Evolutionary conservation across 208 protist species (phyloP).

Genomic region (Vickermania ingenoplastis): DNA sequence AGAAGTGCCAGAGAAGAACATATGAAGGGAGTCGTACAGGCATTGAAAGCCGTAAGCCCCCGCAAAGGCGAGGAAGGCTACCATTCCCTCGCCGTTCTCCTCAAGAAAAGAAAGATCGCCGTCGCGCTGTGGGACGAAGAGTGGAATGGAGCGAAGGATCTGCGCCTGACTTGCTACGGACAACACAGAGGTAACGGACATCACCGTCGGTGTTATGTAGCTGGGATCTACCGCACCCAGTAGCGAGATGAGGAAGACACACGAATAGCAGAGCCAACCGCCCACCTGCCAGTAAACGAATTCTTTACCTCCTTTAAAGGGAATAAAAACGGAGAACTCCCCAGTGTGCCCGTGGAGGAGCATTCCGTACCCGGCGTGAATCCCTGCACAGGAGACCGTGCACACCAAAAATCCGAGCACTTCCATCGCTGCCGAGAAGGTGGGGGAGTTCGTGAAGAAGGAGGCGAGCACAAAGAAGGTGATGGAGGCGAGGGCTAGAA

Average conservation of each 20-base stretch:
- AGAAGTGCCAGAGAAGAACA: constrained; percentile 17
- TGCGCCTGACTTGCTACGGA: constrained; percentile 48
- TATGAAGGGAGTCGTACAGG: constrained; percentile 31
- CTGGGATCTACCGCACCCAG: constrained; percentile 35
- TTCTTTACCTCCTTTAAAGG: constrained; percentile 53
- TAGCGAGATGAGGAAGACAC: constrained; percentile 44
- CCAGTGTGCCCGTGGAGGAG: constrained; percentile 25
- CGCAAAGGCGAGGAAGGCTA: constrained; percentile 53
- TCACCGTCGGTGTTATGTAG: constrained; percentile 19
- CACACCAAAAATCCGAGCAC: constrained; percentile 39
- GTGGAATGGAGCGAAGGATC: constrained; percentile 50
- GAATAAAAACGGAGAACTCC: constrained; percentile 56
- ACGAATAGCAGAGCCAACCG: constrained; percentile 51
- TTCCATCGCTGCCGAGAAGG: constrained; percentile 38
- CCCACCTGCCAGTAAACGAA: constrained; percentile 52
- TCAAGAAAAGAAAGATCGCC: constrained; percentile 43
- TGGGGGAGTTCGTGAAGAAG: constrained; percentile 25
- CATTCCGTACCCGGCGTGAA: constrained; percentile 64
- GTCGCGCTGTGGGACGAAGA: constrained; percentile 25
- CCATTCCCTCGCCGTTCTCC: constrained; percentile 64
- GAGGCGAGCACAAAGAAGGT: constrained; percentile 51
- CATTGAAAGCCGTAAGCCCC: constrained; percentile 44
- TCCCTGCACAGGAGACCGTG: constrained; percentile 47
- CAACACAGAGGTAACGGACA: constrained; percentile 35
- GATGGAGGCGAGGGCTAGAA: constrained; percentile 46